phyloP scores from a whole-genome alignment of 139 green algal genomes.

The Tetradesmus lagerheimii region DNA sequence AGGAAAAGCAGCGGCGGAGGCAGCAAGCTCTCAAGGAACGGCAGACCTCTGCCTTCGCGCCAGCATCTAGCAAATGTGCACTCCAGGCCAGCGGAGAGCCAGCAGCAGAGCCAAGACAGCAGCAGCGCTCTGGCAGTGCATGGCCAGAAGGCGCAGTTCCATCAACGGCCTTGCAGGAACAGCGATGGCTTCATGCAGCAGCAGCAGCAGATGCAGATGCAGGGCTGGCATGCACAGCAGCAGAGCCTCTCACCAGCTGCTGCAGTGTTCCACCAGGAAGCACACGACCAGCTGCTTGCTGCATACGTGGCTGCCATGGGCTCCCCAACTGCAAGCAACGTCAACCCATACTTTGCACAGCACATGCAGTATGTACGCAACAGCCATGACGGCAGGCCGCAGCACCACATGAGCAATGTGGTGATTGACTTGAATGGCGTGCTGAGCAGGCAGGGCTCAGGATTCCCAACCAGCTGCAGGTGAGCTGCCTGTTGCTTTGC shows the following conservation, averaged over 20 bases:
- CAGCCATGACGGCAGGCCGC: not conserved
- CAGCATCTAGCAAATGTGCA: not conserved
- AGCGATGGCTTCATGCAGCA: not conserved
- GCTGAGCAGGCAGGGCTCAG: constrained; percentile 33
- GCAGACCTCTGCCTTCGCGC: not conserved
- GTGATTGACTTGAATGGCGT: constrained; percentile 25
- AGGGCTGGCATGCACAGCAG: not conserved
- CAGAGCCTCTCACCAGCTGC: not conserved
- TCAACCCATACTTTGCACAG: constrained; percentile 6
- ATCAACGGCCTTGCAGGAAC: not conserved
- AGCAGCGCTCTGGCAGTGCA: not conserved
- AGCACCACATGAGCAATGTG: not conserved
- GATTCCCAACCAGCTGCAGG: not conserved
- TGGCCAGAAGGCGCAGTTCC: constrained; percentile 12
- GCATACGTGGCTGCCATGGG: constrained; percentile 24
- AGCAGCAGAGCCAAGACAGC: not conserved
- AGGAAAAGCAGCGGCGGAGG: not conserved
- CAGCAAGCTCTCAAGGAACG: not conserved
- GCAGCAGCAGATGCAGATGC: not conserved
- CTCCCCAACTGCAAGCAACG: not conserved
- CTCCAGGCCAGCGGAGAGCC: not conserved
- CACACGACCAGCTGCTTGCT: constrained; percentile 24
- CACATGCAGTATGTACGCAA: not conserved
- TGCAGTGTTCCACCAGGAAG: not conserved
- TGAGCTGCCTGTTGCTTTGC: not conserved